Base-by-base conservation (phyloP, 2,329 filamentous ascomycete genomes). In the Aspergillus ochraceus region DNA sequence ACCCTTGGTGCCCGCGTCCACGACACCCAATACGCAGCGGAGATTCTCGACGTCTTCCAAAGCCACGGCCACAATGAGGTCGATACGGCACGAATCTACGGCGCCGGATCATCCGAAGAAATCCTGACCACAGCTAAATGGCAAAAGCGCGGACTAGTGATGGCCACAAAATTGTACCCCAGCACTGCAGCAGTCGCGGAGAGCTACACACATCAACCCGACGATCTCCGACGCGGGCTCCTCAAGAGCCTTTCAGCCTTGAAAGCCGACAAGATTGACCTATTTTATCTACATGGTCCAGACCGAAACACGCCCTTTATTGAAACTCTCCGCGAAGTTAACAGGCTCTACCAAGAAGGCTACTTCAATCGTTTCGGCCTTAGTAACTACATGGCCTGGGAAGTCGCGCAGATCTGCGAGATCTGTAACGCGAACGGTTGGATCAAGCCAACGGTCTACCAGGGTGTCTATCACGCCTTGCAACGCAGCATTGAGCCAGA, bases 271-370 rank as follows among this genome's bases (percentile, higher is more conserved):
- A 74, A 75, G 52, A 70, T 83, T 1, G 76, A 83, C 36, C 77
- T 75, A 1, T 80, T 79, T 62, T 77, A 79, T 52, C 75, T 84
- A 3, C 82, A 84, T 61, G 78, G 74, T 0, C 81, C 81, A 57
- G 82, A 84, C 64, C 72, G 77, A 24, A 77, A 70, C 1, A 78
- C 74, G 1, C 80, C 81, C 0, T 74, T 78, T 54, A 77, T 79
- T 54, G 76, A 79, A 10, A 82, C 81, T 1, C 70, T 83, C 30
- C 67, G 71, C 10, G 80, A 73, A 29, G 78, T 84, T 30, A 75
- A 84, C 63, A 68, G 76, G 6, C 70, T 84, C 1, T 71, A 81
- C 69, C 65, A 76, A 22, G 75, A 79, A 54, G 81, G 81, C 0
- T 71, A 74, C 30, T 82, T 83, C 64, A 68, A 69, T 17, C 68